Percentiles rank a stretch among this genome's conserved stretches.
phyloP scores from a whole-genome alignment of 108 stramenopile species.

The Fragilariopsis cylindrus region DNA sequence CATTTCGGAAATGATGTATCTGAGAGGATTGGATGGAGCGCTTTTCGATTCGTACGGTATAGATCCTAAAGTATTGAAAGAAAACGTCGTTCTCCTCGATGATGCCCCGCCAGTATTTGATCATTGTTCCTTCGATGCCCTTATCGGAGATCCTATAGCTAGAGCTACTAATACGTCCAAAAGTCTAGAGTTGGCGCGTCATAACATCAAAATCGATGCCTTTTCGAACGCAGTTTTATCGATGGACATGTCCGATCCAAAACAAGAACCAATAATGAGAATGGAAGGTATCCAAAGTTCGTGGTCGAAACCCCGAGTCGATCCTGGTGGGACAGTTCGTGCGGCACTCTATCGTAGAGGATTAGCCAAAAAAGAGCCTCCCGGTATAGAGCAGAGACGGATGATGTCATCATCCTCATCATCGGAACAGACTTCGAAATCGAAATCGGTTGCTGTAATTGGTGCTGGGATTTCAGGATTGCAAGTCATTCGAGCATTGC shows the following conservation, averaged over 20 bases:
- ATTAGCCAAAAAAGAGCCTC: no score
- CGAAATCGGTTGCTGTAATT: slow-evolving; percentile 28
- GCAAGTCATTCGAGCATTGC: slow-evolving; percentile 30
- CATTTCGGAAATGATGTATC: slow-evolving; percentile 34
- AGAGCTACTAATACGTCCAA: no score
- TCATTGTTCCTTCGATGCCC: slow-evolving; percentile 40
- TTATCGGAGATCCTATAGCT: slow-evolving; percentile 8
- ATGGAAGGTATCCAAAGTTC: slow-evolving; percentile 29
- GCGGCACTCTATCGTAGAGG: not conserved
- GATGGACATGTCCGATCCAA: slow-evolving; percentile 34
- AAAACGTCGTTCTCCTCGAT: not conserved
- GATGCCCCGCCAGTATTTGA: slow-evolving; percentile 32
- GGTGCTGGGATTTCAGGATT: slow-evolving; percentile 40
- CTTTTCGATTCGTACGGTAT: not conserved
- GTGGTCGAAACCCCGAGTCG: slow-evolving; percentile 23
- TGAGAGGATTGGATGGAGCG: slow-evolving; percentile 7
- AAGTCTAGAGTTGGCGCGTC: no score
- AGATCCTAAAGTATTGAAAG: not conserved
- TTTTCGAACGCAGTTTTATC: slow-evolving; percentile 22
- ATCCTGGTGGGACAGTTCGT: slow-evolving; percentile 24
- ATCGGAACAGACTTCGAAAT: not conserved
- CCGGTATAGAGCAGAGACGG: not conserved
- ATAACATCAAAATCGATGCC: slow-evolving; percentile 16
- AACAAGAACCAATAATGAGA: slow-evolving; percentile 30
- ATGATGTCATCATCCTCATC: slow-evolving; percentile 13